A percentile compares a stretch with the other conserved stretches of the same genome.
Conservation (phyloP, 2,329 filamentous ascomycete species). For the Fusarium piperis region DNA sequence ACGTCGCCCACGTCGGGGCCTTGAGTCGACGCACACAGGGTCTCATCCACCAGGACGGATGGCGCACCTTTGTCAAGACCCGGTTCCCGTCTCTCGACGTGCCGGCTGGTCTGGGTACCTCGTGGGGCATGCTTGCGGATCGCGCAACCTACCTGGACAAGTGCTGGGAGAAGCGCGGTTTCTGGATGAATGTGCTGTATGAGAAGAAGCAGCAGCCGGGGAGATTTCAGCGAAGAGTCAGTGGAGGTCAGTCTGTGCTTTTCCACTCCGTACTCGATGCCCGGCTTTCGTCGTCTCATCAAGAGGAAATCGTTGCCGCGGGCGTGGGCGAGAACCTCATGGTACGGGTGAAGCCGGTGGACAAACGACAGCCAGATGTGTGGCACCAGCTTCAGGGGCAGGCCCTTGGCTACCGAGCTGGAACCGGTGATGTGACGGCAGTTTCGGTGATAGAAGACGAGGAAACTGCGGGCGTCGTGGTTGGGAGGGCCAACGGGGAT, state of each 20-base stretch:
- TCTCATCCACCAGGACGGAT: slow-evolving; percentile 55
- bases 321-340: slow-evolving; percentile 63
- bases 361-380: slow-evolving; percentile 27
- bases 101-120: slow-evolving; percentile 36
- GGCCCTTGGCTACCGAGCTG: slow-evolving; percentile 51
- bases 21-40: slow-evolving; percentile 52
- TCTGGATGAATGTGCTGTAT: slow-evolving; percentile 47
- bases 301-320: slow-evolving; percentile 59
- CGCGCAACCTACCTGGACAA: slow-evolving; percentile 61
- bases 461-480: slow-evolving; percentile 49
- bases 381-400: slow-evolving; percentile 55
- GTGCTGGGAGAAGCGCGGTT: slow-evolving; percentile 62
- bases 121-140: slow-evolving; percentile 54
- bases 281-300: slow-evolving; percentile 46
- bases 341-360: slow-evolving; percentile 50
- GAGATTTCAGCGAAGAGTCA: slow-evolving; percentile 24
- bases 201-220: slow-evolving; percentile 29
- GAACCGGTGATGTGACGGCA: slow-evolving; percentile 61
- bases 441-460: slow-evolving; percentile 54
- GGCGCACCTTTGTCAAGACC: slow-evolving; percentile 59
- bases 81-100: slow-evolving; percentile 55
- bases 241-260: slow-evolving; percentile 47
- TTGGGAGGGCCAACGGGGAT: slow-evolving; percentile 61
- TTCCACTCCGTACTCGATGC: slow-evolving; percentile 62
- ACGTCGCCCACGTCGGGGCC: slow-evolving; percentile 54